These are phyloP conservation scores for Paramecium sonneborni DNA, from an alignment of 73 alveolate genomes.

Conservation along the genomic window DNA sequence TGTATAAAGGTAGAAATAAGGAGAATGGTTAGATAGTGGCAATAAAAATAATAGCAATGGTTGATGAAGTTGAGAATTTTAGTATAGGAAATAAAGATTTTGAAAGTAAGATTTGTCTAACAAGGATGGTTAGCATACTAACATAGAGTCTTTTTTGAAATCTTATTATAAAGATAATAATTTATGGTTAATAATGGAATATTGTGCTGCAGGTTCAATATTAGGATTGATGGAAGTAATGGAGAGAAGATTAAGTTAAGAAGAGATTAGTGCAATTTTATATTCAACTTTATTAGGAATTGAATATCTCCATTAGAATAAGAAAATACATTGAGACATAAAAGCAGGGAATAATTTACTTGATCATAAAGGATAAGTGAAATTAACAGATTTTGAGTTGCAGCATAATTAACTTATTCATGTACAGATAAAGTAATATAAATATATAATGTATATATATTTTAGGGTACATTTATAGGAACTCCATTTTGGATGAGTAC, in stretches of 20 bases:
- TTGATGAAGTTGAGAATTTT: slow-evolving; percentile 70
- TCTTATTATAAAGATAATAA: slow-evolving; percentile 89
- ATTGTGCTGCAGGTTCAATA: slow-evolving; percentile 96
- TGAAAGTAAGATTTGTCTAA: slow-evolving; percentile 63
- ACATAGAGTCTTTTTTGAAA: slow-evolving; percentile 91
- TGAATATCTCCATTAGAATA: slow-evolving; percentile 92
- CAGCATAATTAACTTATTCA: slow-evolving; percentile 91
- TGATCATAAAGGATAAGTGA: slow-evolving; percentile 91
- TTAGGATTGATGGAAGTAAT: slow-evolving; percentile 91
- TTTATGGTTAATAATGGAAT: slow-evolving; percentile 96
- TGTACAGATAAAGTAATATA: slow-evolving; percentile 78
- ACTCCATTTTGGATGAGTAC: slow-evolving; percentile 78
- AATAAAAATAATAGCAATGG: slow-evolving; percentile 79
- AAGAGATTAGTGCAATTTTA: slow-evolving; percentile 90
- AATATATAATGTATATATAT: background rate
- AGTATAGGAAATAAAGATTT: slow-evolving; percentile 87
- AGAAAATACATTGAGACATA: slow-evolving; percentile 97
- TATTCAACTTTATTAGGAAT: slow-evolving; percentile 94
- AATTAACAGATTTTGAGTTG: slow-evolving; percentile 98
- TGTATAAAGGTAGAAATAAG: slow-evolving; percentile 77
- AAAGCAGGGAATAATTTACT: slow-evolving; percentile 98
- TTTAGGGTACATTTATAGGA: slow-evolving; percentile 69
- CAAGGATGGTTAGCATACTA: slow-evolving; percentile 86
- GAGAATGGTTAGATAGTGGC: slow-evolving; percentile 82
- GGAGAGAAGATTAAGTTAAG: slow-evolving; percentile 83